phyloP scores from a whole-genome alignment of 495 filamentous ascomycete species.

The Hypoxylon intermedium region DNA sequence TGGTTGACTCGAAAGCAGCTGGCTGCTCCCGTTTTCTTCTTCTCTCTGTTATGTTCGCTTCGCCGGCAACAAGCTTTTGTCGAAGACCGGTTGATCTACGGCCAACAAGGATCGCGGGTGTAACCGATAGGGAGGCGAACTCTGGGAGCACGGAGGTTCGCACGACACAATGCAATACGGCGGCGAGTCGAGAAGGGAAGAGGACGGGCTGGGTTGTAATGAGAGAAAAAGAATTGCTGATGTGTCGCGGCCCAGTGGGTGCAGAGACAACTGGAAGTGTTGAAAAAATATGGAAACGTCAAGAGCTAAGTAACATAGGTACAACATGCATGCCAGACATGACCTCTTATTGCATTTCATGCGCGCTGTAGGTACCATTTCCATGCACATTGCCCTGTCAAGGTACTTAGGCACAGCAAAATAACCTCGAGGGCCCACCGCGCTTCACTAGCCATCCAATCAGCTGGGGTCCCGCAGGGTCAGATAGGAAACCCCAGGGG shows the following conservation, averaged over 20 bases:
- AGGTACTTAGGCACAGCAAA: constrained; percentile 10
- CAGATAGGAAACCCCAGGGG: neutral
- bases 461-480: constrained; percentile 15
- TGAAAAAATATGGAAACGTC: constrained; percentile 35
- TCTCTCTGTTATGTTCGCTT: constrained; percentile 9
- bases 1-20: constrained; percentile 1
- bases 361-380: constrained; percentile 2
- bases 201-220: constrained; percentile 9
- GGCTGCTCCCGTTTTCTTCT: neutral
- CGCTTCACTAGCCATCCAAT: constrained; percentile 16
- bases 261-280: constrained; percentile 22
- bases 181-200: neutral
- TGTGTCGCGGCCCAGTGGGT: constrained; percentile 32
- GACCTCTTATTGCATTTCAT: constrained; percentile 36
- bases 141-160: constrained; percentile 10
- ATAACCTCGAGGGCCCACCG: constrained; percentile 2
- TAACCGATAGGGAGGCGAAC: constrained; percentile 15
- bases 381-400: neutral
- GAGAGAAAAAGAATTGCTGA: constrained; percentile 19
- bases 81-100: constrained; percentile 8
- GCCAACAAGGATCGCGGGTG: constrained; percentile 21
- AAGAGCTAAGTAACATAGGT: constrained; percentile 24
- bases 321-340: constrained; percentile 15
- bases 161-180: neutral
- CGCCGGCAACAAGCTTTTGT: constrained; percentile 12